phyloP scores from a whole-genome alignment of 148 eudicot genomes.

The Chenopodium suecicum region DNA sequence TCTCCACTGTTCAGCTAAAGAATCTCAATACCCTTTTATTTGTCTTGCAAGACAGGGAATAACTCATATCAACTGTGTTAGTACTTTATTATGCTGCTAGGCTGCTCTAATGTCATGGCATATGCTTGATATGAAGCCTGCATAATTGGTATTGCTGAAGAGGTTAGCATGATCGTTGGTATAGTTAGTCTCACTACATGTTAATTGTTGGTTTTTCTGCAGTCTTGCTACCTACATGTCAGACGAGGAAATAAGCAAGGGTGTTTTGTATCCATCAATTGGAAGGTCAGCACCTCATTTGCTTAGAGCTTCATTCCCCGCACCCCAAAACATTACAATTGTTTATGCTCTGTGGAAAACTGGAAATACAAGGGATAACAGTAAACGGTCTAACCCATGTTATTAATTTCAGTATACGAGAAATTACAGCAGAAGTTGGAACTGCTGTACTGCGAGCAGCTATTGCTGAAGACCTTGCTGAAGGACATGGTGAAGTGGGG shows the following conservation, averaged over 20 bases:
- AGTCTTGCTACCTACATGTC: constrained; percentile 96
- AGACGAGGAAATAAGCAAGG: constrained; percentile 78
- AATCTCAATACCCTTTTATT: not conserved
- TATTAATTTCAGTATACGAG: constrained; percentile 65
- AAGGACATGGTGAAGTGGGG: constrained; percentile 85
- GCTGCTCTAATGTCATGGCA: not conserved
- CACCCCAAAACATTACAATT: too few species aligned
- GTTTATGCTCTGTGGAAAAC: not conserved
- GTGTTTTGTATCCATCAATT: constrained; percentile 78
- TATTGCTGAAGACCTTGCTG: constrained; percentile 74
- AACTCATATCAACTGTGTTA: not conserved
- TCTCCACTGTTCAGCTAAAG: not conserved
- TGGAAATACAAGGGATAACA: not conserved
- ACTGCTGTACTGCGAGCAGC: constrained; percentile 85
- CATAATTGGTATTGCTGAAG: not conserved
- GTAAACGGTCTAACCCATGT: not conserved
- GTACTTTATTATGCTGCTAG: not conserved
- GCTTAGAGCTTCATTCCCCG: not conserved
- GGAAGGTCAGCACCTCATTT: constrained; percentile 44
- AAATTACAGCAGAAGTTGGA: constrained; percentile 89
- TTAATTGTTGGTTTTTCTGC: constrained; percentile 28
- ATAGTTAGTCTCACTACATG: not conserved
- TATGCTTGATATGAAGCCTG: not conserved
- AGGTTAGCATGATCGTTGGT: not conserved
- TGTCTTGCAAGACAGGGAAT: not conserved